These are phyloP conservation scores for Colletotrichum horii DNA, from an alignment of 2,329 filamentous ascomycete species.

Conservation along the genomic window DNA sequence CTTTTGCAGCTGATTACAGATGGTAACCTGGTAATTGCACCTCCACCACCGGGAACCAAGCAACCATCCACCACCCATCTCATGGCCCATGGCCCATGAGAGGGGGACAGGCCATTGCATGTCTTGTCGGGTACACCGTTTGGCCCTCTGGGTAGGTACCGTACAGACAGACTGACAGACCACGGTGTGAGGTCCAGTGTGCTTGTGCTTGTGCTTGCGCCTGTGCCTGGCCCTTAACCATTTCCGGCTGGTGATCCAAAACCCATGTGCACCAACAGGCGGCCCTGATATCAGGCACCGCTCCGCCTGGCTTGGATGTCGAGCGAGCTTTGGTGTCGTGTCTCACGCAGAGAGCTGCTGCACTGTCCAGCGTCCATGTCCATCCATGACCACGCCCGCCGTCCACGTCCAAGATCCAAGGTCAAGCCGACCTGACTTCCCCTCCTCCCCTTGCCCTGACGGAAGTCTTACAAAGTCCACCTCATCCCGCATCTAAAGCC, in stretches of 20 bases:
- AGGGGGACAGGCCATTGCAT: background rate
- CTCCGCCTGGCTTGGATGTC: background rate
- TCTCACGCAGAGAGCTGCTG: background rate
- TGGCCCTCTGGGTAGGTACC: background rate
- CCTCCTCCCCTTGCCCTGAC: background rate
- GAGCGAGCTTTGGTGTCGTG: background rate
- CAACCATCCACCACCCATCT: background rate
- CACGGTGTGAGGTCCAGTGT: constrained; percentile 1
- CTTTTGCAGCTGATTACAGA: constrained; percentile 20
- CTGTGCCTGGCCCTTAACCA: constrained; percentile 17
- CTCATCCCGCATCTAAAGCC: constrained; percentile 16
- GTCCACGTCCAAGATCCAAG: background rate
- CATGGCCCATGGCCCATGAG: background rate
- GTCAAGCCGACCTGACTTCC: background rate
- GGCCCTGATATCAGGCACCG: constrained; percentile 17
- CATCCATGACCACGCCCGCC: background rate
- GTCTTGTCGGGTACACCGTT: constrained; percentile 15
- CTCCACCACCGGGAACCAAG: constrained; percentile 4
- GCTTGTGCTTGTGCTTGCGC: background rate
- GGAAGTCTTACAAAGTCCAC: constrained; percentile 12
- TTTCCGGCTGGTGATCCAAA: constrained; percentile 10
- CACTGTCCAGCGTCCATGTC: constrained; percentile 3
- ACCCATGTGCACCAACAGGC: constrained; percentile 3
- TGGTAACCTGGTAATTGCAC: constrained; percentile 22
- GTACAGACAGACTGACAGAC: background rate